Percentiles rank a stretch among this genome's conserved stretches.
These are phyloP conservation scores for Spathaspora gorwiae DNA, from an alignment of 805 yeast genomes.

Conservation along the genomic window DNA sequence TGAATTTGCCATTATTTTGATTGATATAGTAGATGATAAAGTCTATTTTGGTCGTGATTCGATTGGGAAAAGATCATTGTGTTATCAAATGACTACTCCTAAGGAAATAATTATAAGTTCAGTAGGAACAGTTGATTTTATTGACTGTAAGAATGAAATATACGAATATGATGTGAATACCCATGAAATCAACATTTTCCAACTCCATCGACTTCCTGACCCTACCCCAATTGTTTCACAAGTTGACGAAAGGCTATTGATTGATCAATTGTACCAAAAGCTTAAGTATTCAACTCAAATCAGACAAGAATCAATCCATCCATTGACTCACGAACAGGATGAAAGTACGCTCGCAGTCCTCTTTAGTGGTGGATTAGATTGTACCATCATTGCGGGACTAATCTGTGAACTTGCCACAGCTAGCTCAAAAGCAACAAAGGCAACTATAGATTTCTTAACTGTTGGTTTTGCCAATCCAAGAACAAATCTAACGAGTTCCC, in stretches of 20 bases:
- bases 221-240: background rate
- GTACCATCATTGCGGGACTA: slow-evolving; percentile 71
- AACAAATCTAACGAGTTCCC: slow-evolving; percentile 50
- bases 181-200: background rate
- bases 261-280: slow-evolving; percentile 1
- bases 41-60: slow-evolving; percentile 81
- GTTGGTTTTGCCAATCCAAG: slow-evolving; percentile 93
- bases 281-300: slow-evolving; percentile 10
- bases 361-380: slow-evolving; percentile 95
- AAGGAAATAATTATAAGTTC: slow-evolving; percentile 41
- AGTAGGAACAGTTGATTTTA: slow-evolving; percentile 26
- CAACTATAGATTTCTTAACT: slow-evolving; percentile 67
- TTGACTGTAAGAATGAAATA: slow-evolving; percentile 54
- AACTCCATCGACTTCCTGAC: background rate
- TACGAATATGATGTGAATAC: slow-evolving; percentile 36
- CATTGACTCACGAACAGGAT: slow-evolving; percentile 36
- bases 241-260: background rate
- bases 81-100: slow-evolving; percentile 29
- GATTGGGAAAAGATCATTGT: slow-evolving; percentile 76
- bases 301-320: slow-evolving; percentile 61
- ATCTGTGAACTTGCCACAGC: slow-evolving; percentile 15
- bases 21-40: slow-evolving; percentile 34
- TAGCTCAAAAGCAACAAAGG: background rate
- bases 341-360: slow-evolving; percentile 40
- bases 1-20: slow-evolving; percentile 70